These are phyloP conservation scores for Mycosphaerella sp. DNA, from an alignment of 2,329 filamentous ascomycete species.

Conservation along the genomic window DNA sequence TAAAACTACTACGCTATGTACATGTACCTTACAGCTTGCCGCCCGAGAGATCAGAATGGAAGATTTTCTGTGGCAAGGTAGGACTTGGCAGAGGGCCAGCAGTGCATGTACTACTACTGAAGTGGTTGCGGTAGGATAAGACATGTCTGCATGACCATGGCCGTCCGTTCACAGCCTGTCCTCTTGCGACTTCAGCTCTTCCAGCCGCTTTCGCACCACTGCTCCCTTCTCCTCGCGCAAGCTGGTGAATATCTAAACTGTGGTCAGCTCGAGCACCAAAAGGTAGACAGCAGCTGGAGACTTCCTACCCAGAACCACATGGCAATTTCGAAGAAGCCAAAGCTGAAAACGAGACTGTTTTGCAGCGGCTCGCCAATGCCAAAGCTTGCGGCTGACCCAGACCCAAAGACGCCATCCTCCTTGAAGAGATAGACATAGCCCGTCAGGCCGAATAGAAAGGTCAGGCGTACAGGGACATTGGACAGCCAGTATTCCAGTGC, in stretches of 20 bases:
- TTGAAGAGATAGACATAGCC: slow-evolving; percentile 61
- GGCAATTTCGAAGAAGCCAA: slow-evolving; percentile 75
- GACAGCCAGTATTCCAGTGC: slow-evolving; percentile 45
- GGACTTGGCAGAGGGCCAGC: too few relatives aligned
- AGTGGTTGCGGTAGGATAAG: too few relatives aligned
- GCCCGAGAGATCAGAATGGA: too few relatives aligned
- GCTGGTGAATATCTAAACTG: slow-evolving; percentile 53
- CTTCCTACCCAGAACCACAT: slow-evolving; percentile 74
- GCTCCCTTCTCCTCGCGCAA: slow-evolving; percentile 57
- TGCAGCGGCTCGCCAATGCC: slow-evolving; percentile 58
- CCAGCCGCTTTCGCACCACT: slow-evolving; percentile 30
- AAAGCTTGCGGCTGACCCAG: slow-evolving; percentile 18
- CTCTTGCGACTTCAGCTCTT: slow-evolving; percentile 35
- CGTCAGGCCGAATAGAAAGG: slow-evolving; percentile 56
- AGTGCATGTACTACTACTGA: too few relatives aligned
- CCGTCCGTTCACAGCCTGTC: slow-evolving; percentile 23
- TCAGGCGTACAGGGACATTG: slow-evolving; percentile 58
- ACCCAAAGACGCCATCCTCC: slow-evolving; percentile 44
- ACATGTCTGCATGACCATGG: too few relatives aligned
- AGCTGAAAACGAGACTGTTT: slow-evolving; percentile 79
- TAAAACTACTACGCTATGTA: too few relatives aligned
- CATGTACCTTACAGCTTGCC: too few relatives aligned
- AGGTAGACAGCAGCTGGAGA: neutral
- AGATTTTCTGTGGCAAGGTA: too few relatives aligned
- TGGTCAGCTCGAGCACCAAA: neutral